Conservation (phyloP, 257 asterid genomes). For the Rubia yunnanensis region DNA sequence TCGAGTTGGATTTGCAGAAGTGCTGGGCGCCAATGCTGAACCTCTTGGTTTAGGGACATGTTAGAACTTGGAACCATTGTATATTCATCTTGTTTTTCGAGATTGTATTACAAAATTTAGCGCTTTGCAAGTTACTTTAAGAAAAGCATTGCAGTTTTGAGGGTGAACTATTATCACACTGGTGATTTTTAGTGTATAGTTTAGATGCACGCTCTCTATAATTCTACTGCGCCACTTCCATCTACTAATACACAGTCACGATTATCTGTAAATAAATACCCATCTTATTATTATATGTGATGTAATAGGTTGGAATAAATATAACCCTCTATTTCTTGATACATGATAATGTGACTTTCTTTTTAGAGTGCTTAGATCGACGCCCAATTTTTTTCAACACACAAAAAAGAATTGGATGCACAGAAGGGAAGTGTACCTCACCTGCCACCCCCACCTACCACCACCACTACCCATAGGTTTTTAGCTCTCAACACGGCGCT, state of each 20-base stretch:
- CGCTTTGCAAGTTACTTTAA: background rate
- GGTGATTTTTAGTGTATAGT: background rate
- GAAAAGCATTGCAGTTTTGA: background rate
- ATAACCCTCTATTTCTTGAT: no score
- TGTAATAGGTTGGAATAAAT: no score
- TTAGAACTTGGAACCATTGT: background rate
- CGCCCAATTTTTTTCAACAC: no score
- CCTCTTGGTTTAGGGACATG: background rate
- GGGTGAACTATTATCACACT: background rate
- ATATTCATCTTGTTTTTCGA: background rate
- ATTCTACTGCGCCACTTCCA: background rate
- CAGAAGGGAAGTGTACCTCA: no score
- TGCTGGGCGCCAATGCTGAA: background rate
- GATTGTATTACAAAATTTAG: background rate
- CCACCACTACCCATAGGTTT: no score
- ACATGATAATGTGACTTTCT: no score
- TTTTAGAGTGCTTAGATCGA: no score
- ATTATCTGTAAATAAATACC: background rate
- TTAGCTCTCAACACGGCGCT: no score
- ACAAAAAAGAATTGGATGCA: no score
- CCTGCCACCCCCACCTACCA: no score
- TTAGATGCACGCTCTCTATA: background rate
- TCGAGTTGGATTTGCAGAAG: constrained; percentile 30
- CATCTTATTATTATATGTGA: no score
- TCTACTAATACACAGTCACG: background rate